These are phyloP conservation scores for Botrytis medusae DNA, from an alignment of 2,329 filamentous ascomycete genomes.

Conservation along the genomic window DNA sequence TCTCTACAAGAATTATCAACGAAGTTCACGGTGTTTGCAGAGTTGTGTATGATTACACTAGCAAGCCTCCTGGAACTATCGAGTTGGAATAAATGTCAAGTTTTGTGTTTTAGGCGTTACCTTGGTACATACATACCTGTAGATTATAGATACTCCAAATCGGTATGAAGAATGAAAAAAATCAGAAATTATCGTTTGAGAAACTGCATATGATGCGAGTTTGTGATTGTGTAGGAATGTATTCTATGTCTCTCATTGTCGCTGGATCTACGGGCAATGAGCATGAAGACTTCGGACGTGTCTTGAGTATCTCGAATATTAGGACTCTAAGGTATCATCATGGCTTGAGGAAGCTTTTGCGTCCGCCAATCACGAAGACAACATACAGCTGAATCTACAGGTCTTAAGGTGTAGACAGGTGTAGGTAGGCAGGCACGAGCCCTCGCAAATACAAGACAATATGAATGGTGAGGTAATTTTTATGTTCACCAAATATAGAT, in stretches of 20 bases:
- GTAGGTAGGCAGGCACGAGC: neutral
- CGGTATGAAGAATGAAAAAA: neutral
- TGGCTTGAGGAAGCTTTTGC: neutral
- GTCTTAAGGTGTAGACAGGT: neutral
- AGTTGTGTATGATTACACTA: constrained; percentile 65
- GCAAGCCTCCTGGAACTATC: constrained; percentile 58
- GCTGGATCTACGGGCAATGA: neutral
- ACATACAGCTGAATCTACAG: neutral
- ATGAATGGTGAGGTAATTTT: neutral
- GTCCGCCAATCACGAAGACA: neutral
- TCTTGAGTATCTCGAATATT: neutral
- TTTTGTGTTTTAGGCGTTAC: constrained; percentile 15
- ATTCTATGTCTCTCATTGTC: neutral
- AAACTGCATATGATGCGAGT: neutral
- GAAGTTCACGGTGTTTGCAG: constrained; percentile 63
- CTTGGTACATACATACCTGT: constrained; percentile 4
- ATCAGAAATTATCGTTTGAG: neutral
- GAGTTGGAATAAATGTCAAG: constrained; percentile 61
- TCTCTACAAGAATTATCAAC: constrained; percentile 70
- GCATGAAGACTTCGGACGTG: neutral
- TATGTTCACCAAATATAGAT: neutral
- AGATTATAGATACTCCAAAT: constrained; percentile 5
- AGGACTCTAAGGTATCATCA: neutral
- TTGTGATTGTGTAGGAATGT: neutral
- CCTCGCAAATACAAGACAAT: neutral